Conservation (phyloP, 305 asterid species). For the Fraxinus floribunda region DNA sequence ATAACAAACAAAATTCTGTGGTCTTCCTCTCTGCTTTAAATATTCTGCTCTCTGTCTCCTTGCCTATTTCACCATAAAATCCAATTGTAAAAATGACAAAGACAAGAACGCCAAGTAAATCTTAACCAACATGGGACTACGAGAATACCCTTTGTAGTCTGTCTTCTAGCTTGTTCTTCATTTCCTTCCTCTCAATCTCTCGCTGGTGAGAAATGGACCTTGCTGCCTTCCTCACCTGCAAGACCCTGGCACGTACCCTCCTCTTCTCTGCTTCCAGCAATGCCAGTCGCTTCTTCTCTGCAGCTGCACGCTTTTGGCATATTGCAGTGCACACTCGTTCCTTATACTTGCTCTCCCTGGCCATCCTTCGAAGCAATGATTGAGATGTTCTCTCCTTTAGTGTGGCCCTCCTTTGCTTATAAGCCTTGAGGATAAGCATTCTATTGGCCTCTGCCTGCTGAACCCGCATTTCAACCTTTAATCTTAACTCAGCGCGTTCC, state of each 20-base stretch:
- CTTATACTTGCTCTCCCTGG: conserved; percentile 83
- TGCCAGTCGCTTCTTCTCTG: conserved; percentile 76
- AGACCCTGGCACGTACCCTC: conserved; percentile 66
- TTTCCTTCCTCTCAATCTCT: conserved; percentile 73
- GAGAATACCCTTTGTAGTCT: conserved; percentile 66
- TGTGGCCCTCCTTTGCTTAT: conserved; percentile 74
- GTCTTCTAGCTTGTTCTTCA: conserved; percentile 76
- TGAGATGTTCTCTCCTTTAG: conserved; percentile 85
- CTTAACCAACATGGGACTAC: not conserved
- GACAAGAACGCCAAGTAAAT: not conserved
- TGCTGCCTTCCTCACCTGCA: conserved; percentile 75
- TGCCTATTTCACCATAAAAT: conserved; percentile 50
- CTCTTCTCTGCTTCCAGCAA: conserved; percentile 88
- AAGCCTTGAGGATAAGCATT: conserved; percentile 69
- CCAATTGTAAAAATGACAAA: conserved; percentile 9
- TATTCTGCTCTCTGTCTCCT: conserved; percentile 83
- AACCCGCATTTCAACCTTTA: conserved; percentile 77
- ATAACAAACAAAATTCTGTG: conserved; percentile 29
- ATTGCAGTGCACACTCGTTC: conserved; percentile 84
- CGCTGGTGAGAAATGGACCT: conserved; percentile 60
- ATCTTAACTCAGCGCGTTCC: conserved; percentile 80
- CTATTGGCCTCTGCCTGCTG: conserved; percentile 90
- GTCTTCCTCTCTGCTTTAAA: conserved; percentile 74
- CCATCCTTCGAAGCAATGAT: conserved; percentile 59
- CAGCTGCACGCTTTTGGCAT: conserved; percentile 84